These are phyloP conservation scores for Cinnamomum micranthum DNA, from an alignment of 164 flowering plant species.

Conservation along the genomic window DNA sequence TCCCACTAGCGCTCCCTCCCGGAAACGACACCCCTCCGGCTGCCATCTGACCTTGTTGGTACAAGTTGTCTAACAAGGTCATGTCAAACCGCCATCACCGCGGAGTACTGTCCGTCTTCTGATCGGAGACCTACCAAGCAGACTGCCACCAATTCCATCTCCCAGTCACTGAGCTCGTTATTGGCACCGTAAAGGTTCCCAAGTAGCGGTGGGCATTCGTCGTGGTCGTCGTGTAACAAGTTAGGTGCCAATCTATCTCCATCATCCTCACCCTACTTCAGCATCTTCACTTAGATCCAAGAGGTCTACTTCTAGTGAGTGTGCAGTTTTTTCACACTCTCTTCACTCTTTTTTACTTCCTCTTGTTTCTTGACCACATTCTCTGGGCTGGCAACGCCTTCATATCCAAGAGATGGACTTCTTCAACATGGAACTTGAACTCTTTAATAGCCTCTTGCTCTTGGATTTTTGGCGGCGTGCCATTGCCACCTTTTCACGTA, in stretches of 20 bases:
- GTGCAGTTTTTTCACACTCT: not conserved
- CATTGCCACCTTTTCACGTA: constrained; percentile 26
- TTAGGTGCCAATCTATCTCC: constrained; percentile 61
- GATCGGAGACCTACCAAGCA: constrained; percentile 32
- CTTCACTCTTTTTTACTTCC: constrained; percentile 11
- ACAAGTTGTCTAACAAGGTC: constrained; percentile 51
- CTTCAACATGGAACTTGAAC: constrained; percentile 8
- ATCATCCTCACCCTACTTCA: constrained; percentile 32
- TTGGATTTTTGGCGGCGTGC: not conserved
- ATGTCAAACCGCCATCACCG: constrained; percentile 35
- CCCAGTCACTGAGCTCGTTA: constrained; percentile 60
- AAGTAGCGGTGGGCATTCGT: constrained; percentile 19
- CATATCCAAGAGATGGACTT: constrained; percentile 29
- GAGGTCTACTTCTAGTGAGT: constrained; percentile 42
- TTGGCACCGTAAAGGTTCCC: constrained; percentile 49
- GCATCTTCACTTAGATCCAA: constrained; percentile 42
- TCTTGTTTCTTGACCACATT: constrained; percentile 11
- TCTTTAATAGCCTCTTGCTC: not conserved
- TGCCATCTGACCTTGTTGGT: constrained; percentile 25
- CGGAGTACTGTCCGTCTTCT: constrained; percentile 26
- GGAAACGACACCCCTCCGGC: constrained; percentile 54
- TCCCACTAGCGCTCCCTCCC: constrained; percentile 1
- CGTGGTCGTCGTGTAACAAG: too few relatives aligned
- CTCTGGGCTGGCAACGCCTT: constrained; percentile 66
- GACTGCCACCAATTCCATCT: constrained; percentile 50